Percentiles rank a stretch among this genome's conserved stretches.
These are phyloP conservation scores for Gaeumannomyces sp. DNA, from an alignment of 2,329 filamentous ascomycete species.

Conservation along the genomic window DNA sequence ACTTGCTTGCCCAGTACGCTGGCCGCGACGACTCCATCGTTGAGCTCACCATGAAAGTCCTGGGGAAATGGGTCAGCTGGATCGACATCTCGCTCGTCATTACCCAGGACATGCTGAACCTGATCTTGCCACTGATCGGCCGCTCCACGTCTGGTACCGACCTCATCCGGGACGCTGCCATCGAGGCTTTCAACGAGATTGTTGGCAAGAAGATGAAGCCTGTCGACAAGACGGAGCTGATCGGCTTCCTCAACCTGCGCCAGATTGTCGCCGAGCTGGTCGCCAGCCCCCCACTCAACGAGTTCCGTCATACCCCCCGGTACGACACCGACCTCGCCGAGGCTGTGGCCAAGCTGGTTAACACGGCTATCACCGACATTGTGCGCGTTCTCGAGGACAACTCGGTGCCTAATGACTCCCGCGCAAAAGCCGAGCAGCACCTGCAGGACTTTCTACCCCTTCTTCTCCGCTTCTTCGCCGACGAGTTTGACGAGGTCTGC, in stretches of 20 bases:
- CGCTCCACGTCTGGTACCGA: constrained; percentile 63
- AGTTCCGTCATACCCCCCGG: constrained; percentile 71
- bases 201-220: constrained; percentile 97
- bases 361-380: constrained; percentile 80
- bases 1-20: constrained; percentile 74
- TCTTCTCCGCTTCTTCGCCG: constrained; percentile 88
- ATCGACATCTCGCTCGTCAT: constrained; percentile 93
- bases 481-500: constrained; percentile 97
- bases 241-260: constrained; percentile 80
- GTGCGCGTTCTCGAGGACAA: constrained; percentile 75
- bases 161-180: constrained; percentile 80
- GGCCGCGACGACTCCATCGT: constrained; percentile 65
- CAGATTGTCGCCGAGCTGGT: constrained; percentile 83
- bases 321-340: constrained; percentile 97
- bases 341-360: constrained; percentile 90
- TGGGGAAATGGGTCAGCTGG: constrained; percentile 98
- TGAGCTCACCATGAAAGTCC: constrained; percentile 83
- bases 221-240: constrained; percentile 88
- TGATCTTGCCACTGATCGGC: constrained; percentile 83
- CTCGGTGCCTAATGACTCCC: constrained; percentile 55
- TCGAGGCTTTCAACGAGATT: constrained; percentile 93
- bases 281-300: constrained; percentile 70
- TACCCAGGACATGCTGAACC: constrained; percentile 77
- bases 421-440: constrained; percentile 71
- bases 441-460: constrained; percentile 80